A percentile compares a stretch with the other conserved stretches of the same genome.
Conservation (phyloP, 2,329 filamentous ascomycete species). For the Cercospora janseana region DNA sequence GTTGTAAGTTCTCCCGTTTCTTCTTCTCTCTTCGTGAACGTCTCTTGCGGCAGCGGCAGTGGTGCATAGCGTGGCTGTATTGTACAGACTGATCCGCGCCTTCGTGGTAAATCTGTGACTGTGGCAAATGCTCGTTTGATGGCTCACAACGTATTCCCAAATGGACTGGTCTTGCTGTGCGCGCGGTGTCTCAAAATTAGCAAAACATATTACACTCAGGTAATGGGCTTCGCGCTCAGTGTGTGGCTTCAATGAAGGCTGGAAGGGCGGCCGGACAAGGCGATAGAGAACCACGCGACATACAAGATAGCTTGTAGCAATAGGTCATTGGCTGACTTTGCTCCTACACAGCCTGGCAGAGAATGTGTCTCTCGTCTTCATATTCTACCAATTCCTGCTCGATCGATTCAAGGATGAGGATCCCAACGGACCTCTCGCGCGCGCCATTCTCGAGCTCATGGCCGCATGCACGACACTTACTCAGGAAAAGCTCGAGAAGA, state of each 20-base stretch:
- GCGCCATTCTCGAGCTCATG: slow-evolving; percentile 55
- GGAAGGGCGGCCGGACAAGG: too few relatives aligned
- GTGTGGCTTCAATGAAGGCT: too few relatives aligned
- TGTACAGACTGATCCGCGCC: background rate
- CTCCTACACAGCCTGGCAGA: slow-evolving; percentile 26
- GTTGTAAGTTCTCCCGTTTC: slow-evolving; percentile 37
- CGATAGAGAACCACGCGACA: background rate
- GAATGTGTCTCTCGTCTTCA: slow-evolving; percentile 43
- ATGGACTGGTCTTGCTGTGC: too few relatives aligned
- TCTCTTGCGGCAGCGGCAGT: slow-evolving; percentile 7
- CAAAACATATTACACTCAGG: too few relatives aligned
- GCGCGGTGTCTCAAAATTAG: too few relatives aligned
- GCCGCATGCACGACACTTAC: slow-evolving; percentile 61
- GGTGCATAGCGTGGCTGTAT: background rate
- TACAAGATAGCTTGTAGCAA: background rate
- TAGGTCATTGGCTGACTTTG: slow-evolving; percentile 13
- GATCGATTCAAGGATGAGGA: slow-evolving; percentile 49
- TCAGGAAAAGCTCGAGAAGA: slow-evolving; percentile 58
- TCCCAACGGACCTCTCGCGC: slow-evolving; percentile 43
- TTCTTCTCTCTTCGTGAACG: slow-evolving; percentile 5
- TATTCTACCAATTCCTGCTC: slow-evolving; percentile 51
- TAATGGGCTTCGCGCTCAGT: too few relatives aligned
- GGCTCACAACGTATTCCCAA: too few relatives aligned
- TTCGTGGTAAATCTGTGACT: too few relatives aligned
- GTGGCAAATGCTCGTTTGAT: too few relatives aligned